Evolutionary conservation across 306 rosid genomes (phyloP), one percentile per base, ranked within the genome.

Genomic region (Gastrolobium bilobum): DNA sequence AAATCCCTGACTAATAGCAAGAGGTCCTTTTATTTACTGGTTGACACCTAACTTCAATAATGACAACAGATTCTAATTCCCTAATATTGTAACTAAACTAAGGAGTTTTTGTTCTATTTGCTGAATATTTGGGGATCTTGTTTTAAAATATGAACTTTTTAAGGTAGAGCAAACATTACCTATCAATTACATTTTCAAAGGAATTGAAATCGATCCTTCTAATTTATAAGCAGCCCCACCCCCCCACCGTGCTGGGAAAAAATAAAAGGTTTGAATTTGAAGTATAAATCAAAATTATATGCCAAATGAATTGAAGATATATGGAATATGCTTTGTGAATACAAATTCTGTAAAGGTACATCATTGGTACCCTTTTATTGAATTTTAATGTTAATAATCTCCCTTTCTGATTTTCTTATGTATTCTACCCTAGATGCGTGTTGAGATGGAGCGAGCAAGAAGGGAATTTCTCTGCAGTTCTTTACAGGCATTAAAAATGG

Each of bases 401-500:
- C 56, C 31, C 38, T 60, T 30, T 66, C 72, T 86, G 79, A 76
- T 69, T 50, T 65, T 54, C 47, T 20, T 65, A 6, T 68, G 10
- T 48, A 70, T 75, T 80, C 59, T 75, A 67, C 39, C 50, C 58
- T 78, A 96, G 99, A 33, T 88, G 11, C 99, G 99, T 7, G 89
- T 93, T 74, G 97, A 91, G 82, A 85, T 86, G 87, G 99, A 96
- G 85, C 84, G 87, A 59, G 81, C 68, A 53, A 81, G 86, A 88
- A 91, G 97, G 86, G 88, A 91, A 72, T 84, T 84, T 80, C 87
- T 89, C 14, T 80, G 90, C 85, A 75, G 87, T 85, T 84, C 90
- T 86, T 89, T 90, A 37, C 89, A 74, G 82, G 86, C 93, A 67
- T 69, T 88, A 72, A 96, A 96, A 90, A 96, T 96, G 99, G 97